Percentiles rank a stretch among this genome's conserved stretches.
These are phyloP conservation scores for Tetrastigma voinierianum DNA, from an alignment of 164 flowering plant genomes.

Conservation along the genomic window DNA sequence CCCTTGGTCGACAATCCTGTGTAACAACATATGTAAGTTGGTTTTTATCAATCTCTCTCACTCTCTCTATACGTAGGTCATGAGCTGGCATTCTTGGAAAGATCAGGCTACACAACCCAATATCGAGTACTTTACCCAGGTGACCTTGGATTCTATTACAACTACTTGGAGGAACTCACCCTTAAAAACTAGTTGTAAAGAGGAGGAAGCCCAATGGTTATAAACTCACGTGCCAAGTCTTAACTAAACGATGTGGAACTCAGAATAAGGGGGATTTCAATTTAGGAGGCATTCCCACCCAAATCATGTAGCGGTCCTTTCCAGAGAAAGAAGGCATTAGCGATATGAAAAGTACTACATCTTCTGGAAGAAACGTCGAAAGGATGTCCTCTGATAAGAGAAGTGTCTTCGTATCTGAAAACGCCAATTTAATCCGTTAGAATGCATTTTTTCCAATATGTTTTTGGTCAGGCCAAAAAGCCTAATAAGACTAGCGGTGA, in stretches of 20 bases:
- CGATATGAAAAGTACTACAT: conserved; percentile 22
- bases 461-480: no score
- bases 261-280: conserved; percentile 96
- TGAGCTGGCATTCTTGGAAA: conserved; percentile 99
- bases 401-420: conserved; percentile 4
- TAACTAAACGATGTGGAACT: no score
- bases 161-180: no score
- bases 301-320: conserved; percentile 73
- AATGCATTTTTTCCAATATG: no score
- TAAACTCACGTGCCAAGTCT: no score
- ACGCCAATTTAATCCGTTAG: no score
- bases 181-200: no score
- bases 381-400: conserved; percentile 62
- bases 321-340: conserved; percentile 23
- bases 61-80: conserved; percentile 56
- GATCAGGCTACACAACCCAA: conserved; percentile 85
- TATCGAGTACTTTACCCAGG: conserved; percentile 92
- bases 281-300: conserved; percentile 83
- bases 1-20: no score
- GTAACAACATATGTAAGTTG: neutral
- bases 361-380: conserved; percentile 20
- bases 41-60: neutral
- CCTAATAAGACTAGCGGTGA: no score
- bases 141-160: no score
- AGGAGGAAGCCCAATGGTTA: no score